phyloP scores from a whole-genome alignment of 306 rosid genomes.

The Pueraria montana region DNA sequence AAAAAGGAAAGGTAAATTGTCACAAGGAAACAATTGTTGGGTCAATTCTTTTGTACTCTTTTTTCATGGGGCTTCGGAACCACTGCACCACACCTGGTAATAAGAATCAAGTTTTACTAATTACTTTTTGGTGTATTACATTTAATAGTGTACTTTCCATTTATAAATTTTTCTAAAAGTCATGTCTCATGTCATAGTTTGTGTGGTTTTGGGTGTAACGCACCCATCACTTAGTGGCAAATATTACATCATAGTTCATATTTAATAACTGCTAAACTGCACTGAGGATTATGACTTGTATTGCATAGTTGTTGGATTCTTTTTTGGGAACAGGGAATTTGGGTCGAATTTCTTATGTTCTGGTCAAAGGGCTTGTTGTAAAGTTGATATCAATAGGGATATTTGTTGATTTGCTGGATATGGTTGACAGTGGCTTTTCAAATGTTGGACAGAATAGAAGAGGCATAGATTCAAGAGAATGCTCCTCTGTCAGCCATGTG shows the following conservation, averaged over 20 bases:
- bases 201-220: conserved; percentile 2
- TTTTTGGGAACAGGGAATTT: conserved; percentile 15
- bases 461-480: conserved; percentile 32
- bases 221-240: conserved; percentile 6
- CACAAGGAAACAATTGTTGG: conserved; percentile 37
- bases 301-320: conserved; percentile 41
- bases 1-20: background rate
- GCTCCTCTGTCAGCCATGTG: conserved; percentile 42
- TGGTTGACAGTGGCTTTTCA: conserved; percentile 47
- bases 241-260: conserved; percentile 19
- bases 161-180: background rate
- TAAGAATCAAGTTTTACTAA: background rate
- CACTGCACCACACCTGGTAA: background rate
- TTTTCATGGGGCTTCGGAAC: conserved; percentile 40
- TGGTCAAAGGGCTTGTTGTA: conserved; percentile 53
- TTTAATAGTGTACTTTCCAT: background rate
- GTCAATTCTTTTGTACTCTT: conserved; percentile 45
- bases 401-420: conserved; percentile 49
- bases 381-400: conserved; percentile 47
- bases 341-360: background rate
- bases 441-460: conserved; percentile 33
- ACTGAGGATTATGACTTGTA: conserved; percentile 28
- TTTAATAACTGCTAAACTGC: conserved; percentile 1
- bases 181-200: background rate
- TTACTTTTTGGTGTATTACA: background rate